A percentile compares a stretch with the other conserved stretches of the same genome.
phyloP scores from a whole-genome alignment of 2,329 filamentous ascomycete genomes.

The Paecilomyces sp. region DNA sequence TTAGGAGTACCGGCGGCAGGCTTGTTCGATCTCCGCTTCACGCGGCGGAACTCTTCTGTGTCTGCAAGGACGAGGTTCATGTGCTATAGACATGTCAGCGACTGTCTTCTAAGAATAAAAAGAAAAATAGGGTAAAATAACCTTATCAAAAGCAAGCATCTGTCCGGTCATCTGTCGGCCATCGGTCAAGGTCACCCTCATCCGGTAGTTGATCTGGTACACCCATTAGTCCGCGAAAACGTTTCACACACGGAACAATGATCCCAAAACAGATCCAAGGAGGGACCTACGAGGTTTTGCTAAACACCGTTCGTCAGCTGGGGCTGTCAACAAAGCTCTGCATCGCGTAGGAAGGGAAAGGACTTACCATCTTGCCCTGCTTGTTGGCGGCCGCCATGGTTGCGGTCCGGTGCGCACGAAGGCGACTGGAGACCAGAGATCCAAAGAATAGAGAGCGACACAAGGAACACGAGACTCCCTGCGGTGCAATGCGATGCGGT shows the following conservation, averaged over 20 bases:
- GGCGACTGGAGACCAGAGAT: conserved; percentile 34
- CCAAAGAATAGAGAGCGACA: conserved; percentile 12
- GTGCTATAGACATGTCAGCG: conserved; percentile 52
- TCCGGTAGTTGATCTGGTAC: conserved; percentile 95
- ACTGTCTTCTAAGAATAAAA: background rate
- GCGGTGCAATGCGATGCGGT: background rate
- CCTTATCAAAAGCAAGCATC: conserved; percentile 98
- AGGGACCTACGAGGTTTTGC: conserved; percentile 57
- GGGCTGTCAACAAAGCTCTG: conserved; percentile 44
- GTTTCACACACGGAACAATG: conserved; percentile 92
- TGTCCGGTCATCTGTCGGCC: conserved; percentile 94
- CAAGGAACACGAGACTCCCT: conserved; percentile 4
- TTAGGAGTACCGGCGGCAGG: conserved; percentile 50
- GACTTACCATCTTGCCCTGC: conserved; percentile 98
- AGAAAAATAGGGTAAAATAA: conserved; percentile 28
- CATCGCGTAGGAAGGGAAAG: conserved; percentile 16
- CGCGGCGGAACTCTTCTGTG: conserved; percentile 92
- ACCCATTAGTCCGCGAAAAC: conserved; percentile 2
- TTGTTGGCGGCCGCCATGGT: conserved; percentile 69
- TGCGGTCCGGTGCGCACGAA: conserved; percentile 33
- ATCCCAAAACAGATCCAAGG: conserved; percentile 51
- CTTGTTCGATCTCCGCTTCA: conserved; percentile 78
- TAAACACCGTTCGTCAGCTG: conserved; percentile 51
- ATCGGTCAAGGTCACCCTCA: conserved; percentile 93
- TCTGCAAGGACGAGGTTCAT: conserved; percentile 99